Evolutionary conservation across 2,329 filamentous ascomycete species (phyloP).

Genomic region (Hansfordia pulvinata): DNA sequence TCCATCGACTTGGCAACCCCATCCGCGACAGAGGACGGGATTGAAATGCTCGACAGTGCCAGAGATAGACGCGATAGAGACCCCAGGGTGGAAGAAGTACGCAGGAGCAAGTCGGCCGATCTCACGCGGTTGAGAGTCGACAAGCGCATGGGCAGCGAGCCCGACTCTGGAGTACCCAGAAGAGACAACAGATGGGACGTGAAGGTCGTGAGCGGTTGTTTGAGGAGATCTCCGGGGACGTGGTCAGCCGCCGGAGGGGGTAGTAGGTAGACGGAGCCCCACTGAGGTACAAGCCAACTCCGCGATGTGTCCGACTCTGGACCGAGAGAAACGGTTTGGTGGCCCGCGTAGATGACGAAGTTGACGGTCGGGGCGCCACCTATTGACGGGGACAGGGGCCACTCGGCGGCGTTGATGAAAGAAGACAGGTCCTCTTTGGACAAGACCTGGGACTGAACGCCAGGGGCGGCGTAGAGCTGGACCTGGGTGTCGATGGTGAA

Average conservation of each 20-base stretch:
- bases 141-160: conserved; percentile 73
- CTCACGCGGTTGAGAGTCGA: conserved; percentile 77
- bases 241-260: conserved; percentile 27
- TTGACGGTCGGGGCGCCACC: conserved; percentile 89
- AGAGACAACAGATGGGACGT: conserved; percentile 81
- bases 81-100: conserved; percentile 87
- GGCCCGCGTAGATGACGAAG: conserved; percentile 83
- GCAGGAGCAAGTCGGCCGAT: conserved; percentile 71
- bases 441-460: conserved; percentile 50
- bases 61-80: conserved; percentile 75
- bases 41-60: conserved; percentile 79
- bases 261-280: conserved; percentile 63
- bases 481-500: conserved; percentile 96
- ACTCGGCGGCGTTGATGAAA: conserved; percentile 96
- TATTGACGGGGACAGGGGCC: conserved; percentile 90
- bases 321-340: conserved; percentile 50
- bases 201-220: conserved; percentile 76
- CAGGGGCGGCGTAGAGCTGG: conserved; percentile 72
- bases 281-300: conserved; percentile 89
- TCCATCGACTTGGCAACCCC: conserved; percentile 69
- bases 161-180: conserved; percentile 69
- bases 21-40: conserved; percentile 73
- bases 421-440: conserved; percentile 79
- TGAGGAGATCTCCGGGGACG: conserved; percentile 53
- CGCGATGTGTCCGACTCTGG: conserved; percentile 35